Evolutionary conservation across 805 yeast species (phyloP).

Genomic region (Candida pini): DNA sequence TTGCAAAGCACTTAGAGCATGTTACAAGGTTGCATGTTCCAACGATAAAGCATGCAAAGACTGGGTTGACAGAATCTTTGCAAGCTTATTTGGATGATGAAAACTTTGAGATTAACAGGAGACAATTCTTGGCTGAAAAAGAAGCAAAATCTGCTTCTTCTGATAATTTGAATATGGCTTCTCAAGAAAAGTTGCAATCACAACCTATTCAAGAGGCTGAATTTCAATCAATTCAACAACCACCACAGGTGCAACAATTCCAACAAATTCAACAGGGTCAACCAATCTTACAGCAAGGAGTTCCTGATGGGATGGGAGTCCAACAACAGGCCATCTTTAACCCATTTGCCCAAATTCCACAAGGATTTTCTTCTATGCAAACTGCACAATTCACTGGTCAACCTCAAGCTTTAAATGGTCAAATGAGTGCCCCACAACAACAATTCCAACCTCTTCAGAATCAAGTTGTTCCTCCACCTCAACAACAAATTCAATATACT

Average conservation of each 20-base stretch:
- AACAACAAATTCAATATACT: slow-evolving; percentile 5
- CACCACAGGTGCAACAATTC: slow-evolving; percentile 1
- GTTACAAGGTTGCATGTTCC: slow-evolving; percentile 90
- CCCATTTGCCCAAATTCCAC: slow-evolving; percentile 16
- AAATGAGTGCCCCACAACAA: slow-evolving; percentile 2
- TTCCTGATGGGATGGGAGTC: slow-evolving; percentile 15
- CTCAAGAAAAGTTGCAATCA: slow-evolving; percentile 5
- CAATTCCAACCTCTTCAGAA: background rate
- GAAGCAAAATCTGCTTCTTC: slow-evolving; percentile 27
- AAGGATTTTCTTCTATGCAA: slow-evolving; percentile 1
- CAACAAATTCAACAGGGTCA: slow-evolving; percentile 4
- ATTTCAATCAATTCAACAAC: slow-evolving; percentile 3
- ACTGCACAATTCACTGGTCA: slow-evolving; percentile 4
- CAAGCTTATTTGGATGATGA: slow-evolving; percentile 88
- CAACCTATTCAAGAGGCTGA: slow-evolving; percentile 12
- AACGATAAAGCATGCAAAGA: slow-evolving; percentile 94
- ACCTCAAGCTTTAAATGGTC: no score
- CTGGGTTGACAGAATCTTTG: slow-evolving; percentile 78
- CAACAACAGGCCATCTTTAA: slow-evolving; percentile 23
- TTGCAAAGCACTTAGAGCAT: slow-evolving; percentile 83
- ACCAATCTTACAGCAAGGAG: slow-evolving; percentile 3
- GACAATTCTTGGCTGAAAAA: slow-evolving; percentile 70
- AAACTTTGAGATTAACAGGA: slow-evolving; percentile 71
- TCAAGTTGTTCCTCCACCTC: slow-evolving; percentile 10
- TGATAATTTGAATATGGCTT: slow-evolving; percentile 6